These are phyloP conservation scores for Cochlearia excelsa DNA, from an alignment of 345 rosid species.

Conservation along the genomic window DNA sequence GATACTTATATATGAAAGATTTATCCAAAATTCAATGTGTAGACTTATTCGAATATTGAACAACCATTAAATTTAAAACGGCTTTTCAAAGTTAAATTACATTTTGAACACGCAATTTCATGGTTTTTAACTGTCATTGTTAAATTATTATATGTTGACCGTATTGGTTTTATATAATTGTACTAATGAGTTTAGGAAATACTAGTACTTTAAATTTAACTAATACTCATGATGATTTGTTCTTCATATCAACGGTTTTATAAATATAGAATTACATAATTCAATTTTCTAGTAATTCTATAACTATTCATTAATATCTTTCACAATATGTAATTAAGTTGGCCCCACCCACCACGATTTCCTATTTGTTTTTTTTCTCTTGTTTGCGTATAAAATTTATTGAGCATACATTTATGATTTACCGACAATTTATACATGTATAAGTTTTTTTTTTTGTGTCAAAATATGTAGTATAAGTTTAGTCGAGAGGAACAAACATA, in stretches of 20 bases:
- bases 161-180: not conserved
- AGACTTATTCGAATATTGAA: too few species aligned
- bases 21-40: too few species aligned
- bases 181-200: too few species aligned
- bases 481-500: too few species aligned
- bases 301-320: not conserved
- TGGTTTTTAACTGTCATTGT: not conserved
- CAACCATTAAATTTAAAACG: too few species aligned
- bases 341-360: constrained; percentile 22
- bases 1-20: too few species aligned
- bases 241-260: not conserved
- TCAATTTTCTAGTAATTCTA: not conserved
- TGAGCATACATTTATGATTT: not conserved
- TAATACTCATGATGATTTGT: not conserved
- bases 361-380: constrained; percentile 23
- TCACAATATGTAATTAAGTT: not conserved
- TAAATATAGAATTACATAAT: not conserved
- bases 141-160: constrained; percentile 3
- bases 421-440: not conserved
- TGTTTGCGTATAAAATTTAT: constrained; percentile 11
- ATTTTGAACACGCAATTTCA: not conserved
- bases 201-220: not conserved
- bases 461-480: too few species aligned
- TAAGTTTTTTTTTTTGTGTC: not conserved
- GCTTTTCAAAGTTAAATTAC: too few species aligned